A percentile compares a stretch with the other conserved stretches of the same genome.
Evolutionary conservation across 148 eudicot genomes (phyloP).

Genomic region (Fagopyrum tataricum): DNA sequence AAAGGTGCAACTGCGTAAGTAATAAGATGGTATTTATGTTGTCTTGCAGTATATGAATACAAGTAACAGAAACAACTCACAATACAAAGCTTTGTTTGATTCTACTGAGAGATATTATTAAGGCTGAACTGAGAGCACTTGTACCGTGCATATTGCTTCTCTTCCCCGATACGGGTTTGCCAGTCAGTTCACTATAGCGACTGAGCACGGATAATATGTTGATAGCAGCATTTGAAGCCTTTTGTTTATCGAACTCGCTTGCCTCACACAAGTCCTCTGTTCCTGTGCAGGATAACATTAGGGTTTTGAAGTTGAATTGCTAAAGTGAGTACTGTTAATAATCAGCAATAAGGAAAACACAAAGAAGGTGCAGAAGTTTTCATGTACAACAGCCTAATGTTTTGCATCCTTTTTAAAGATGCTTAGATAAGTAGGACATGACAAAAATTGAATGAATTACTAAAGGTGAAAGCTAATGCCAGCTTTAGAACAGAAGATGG

Average conservation of each 20-base stretch:
- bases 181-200: slow-evolving; percentile 63
- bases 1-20: slow-evolving; percentile 7
- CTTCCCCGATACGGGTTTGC: slow-evolving; percentile 53
- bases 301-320: background rate
- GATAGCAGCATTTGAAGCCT: slow-evolving; percentile 50
- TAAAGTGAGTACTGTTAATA: background rate
- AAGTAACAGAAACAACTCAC: slow-evolving; percentile 59
- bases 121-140: slow-evolving; percentile 45
- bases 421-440: background rate
- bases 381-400: background rate
- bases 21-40: no score
- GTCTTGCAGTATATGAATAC: slow-evolving; percentile 10
- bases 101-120: slow-evolving; percentile 91
- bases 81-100: slow-evolving; percentile 98
- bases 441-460: background rate
- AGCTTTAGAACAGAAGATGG: background rate
- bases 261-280: slow-evolving; percentile 57
- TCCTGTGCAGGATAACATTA: slow-evolving; percentile 32
- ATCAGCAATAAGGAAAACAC: background rate
- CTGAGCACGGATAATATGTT: slow-evolving; percentile 72
- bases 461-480: background rate
- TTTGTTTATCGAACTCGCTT: slow-evolving; percentile 64
- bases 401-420: background rate
- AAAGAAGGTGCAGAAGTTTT: background rate
- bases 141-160: slow-evolving; percentile 44